These are phyloP conservation scores for Boletus sp. DNA, from an alignment of 768 basidiomycete genomes.

Conservation along the genomic window DNA sequence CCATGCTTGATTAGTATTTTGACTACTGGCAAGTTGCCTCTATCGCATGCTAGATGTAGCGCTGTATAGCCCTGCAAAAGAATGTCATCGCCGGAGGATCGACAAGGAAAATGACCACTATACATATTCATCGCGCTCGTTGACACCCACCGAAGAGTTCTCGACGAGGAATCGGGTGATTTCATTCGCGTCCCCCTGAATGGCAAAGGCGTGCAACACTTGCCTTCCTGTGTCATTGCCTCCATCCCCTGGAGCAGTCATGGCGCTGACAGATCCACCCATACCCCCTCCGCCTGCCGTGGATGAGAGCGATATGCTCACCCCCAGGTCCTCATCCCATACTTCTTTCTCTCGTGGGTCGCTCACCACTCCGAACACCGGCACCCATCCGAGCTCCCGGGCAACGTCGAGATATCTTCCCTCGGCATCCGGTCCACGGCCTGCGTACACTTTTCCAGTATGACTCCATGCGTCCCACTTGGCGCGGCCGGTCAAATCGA, in stretches of 20 bases:
- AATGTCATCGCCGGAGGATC: constrained; percentile 2
- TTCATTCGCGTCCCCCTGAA: constrained; percentile 49
- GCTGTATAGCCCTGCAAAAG: constrained; percentile 76
- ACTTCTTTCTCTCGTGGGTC: constrained; percentile 32
- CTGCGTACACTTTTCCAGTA: constrained; percentile 46
- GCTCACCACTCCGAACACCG: constrained; percentile 24
- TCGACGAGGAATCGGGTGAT: constrained; percentile 44
- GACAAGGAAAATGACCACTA: constrained; percentile 25
- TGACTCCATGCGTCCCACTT: constrained; percentile 86
- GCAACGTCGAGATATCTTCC: constrained; percentile 68
- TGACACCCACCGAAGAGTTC: constrained; percentile 45
- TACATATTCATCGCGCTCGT: constrained; percentile 73
- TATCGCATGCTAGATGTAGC: constrained; percentile 81
- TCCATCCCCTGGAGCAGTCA: constrained; percentile 39
- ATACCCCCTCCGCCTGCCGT: constrained; percentile 37
- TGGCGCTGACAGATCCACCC: constrained; percentile 61
- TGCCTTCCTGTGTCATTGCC: constrained; percentile 42
- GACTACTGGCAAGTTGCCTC: constrained; percentile 62
- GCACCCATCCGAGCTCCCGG: constrained; percentile 62
- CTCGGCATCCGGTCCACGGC: constrained; percentile 49
- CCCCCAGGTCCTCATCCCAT: constrained; percentile 40
- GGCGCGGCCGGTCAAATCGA: constrained; percentile 74
- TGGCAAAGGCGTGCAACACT: constrained; percentile 59
- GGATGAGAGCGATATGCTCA: constrained; percentile 22
- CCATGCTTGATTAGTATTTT: constrained; percentile 58